These are phyloP conservation scores for Entoloma clypeatum DNA, from an alignment of 1,284 basidiomycete species.

Conservation along the genomic window DNA sequence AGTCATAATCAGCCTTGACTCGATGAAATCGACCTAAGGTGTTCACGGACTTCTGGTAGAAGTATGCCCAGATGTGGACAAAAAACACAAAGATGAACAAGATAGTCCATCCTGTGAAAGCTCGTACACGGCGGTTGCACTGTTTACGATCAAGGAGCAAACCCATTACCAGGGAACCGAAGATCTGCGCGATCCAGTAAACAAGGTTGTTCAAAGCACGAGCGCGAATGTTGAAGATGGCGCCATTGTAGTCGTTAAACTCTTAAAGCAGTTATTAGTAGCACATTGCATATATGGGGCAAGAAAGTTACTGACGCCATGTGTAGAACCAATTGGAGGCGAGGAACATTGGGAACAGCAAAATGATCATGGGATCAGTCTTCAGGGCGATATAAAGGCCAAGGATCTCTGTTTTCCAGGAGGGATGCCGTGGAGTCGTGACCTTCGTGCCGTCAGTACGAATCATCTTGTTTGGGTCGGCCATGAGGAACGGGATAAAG, in stretches of 20 bases:
- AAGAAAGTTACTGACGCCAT: slow-evolving; percentile 52
- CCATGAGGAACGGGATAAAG: slow-evolving; percentile 62
- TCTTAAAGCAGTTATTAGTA: slow-evolving; percentile 26
- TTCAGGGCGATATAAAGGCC: slow-evolving; percentile 47
- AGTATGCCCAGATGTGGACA: slow-evolving; percentile 65
- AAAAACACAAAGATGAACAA: slow-evolving; percentile 59
- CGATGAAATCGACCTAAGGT: background rate
- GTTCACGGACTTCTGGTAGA: slow-evolving; percentile 57
- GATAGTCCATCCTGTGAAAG: slow-evolving; percentile 59
- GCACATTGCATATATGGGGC: background rate
- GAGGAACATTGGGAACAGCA: slow-evolving; percentile 68
- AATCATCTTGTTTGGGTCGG: slow-evolving; percentile 61
- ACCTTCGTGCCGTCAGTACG: slow-evolving; percentile 74
- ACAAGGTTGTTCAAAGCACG: slow-evolving; percentile 64
- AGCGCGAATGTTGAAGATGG: slow-evolving; percentile 63
- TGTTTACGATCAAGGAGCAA: slow-evolving; percentile 54
- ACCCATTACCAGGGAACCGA: slow-evolving; percentile 62
- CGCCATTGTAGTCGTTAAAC: slow-evolving; percentile 65
- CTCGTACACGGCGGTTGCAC: slow-evolving; percentile 56
- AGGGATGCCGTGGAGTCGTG: slow-evolving; percentile 54
- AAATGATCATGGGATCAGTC: slow-evolving; percentile 54
- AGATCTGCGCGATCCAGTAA: slow-evolving; percentile 66
- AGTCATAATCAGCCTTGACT: background rate
- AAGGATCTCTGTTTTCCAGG: slow-evolving; percentile 62
- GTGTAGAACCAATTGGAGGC: slow-evolving; percentile 78